Base-by-base conservation (phyloP, 2,329 filamentous ascomycete genomes). In the Ophiosphaerella narmari region DNA sequence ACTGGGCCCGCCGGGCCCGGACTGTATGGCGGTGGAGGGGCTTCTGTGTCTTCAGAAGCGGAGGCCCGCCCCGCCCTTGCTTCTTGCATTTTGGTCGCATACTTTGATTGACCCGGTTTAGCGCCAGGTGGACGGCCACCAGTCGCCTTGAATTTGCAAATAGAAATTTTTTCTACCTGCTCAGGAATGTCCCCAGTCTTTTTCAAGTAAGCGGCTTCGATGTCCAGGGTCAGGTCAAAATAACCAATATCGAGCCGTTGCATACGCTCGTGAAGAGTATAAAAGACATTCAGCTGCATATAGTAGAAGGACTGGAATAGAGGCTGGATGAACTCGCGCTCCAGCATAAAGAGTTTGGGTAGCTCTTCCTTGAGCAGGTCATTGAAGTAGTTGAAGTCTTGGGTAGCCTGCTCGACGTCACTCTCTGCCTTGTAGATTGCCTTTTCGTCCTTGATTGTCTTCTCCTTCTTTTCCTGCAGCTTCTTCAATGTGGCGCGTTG, bases 241-340 rank as follows among this genome's bases (percentile, higher is more conserved):
- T 99, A 99, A 54, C 91, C 91, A 70, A 99, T 99, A 68, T 97
- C 92, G 73, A 95, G 91, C 60, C 83, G 86, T 77, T 99, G 94
- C 94, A 99, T 99, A 76, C 88, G 91, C 76, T 97, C 93, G 73
- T 99, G 94, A 46, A 99, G 81, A 1, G 94, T 99, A 76, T 99
- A 99, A 75, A 97, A 99, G 59, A 99, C 90, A 75, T 99, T 99
- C 59, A 99, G 84, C 75, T 99, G 94, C 94, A 99, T 99, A 80
- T 97, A 99, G 78, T 99, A 99, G 78, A 99, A 99, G 8, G 90
- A 96, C 74, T 97, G 94, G 81, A 99, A 99, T 7, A 99, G 84
- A 2, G 94, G 94, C 62, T 90, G 87, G 74, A 99, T 99, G 73
- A 99, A 97, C 74, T 97, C 89, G 57, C 87, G 85, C 74, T 99